Evolutionary conservation across 768 basidiomycete genomes (phyloP).

Genomic region (Leccinum sublutescens): DNA sequence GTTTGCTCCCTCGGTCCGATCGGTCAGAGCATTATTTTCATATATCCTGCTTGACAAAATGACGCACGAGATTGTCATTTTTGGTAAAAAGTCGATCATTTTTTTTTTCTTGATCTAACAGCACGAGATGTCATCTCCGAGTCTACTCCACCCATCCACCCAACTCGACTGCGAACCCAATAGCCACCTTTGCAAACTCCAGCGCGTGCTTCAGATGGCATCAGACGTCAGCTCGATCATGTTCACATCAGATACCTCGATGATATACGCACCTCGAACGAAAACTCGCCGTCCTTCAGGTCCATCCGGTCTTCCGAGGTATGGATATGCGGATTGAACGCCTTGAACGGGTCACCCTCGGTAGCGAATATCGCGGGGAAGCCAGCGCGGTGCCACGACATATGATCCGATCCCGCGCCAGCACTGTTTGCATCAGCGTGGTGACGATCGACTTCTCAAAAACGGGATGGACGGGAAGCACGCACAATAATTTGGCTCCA

Average conservation of each 20-base stretch:
- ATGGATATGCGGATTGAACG: conserved; percentile 44
- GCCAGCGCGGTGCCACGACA: conserved; percentile 44
- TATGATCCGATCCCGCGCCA: conserved; percentile 34
- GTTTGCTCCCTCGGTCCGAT: background rate
- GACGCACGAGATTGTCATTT: too few relatives aligned
- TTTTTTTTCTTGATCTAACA: background rate
- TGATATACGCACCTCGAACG: conserved; percentile 29
- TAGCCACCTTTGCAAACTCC: conserved; percentile 59
- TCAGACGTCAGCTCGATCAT: background rate
- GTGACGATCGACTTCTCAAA: background rate
- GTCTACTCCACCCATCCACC: conserved; percentile 21
- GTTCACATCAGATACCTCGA: background rate
- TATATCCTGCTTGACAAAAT: too few relatives aligned
- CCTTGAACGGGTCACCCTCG: conserved; percentile 41
- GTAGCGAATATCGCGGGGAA: conserved; percentile 42
- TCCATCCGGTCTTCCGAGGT: conserved; percentile 26
- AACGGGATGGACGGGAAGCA: background rate
- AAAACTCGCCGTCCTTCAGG: conserved; percentile 40
- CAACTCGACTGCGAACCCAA: conserved; percentile 58
- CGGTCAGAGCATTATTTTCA: too few relatives aligned
- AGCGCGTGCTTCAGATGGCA: conserved; percentile 14
- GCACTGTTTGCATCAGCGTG: background rate
- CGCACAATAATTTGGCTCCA: conserved; percentile 33
- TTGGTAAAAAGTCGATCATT: too few relatives aligned
- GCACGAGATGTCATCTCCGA: background rate